phyloP scores from a whole-genome alignment of 2,329 filamentous ascomycete species.

The Coniella vitis region DNA sequence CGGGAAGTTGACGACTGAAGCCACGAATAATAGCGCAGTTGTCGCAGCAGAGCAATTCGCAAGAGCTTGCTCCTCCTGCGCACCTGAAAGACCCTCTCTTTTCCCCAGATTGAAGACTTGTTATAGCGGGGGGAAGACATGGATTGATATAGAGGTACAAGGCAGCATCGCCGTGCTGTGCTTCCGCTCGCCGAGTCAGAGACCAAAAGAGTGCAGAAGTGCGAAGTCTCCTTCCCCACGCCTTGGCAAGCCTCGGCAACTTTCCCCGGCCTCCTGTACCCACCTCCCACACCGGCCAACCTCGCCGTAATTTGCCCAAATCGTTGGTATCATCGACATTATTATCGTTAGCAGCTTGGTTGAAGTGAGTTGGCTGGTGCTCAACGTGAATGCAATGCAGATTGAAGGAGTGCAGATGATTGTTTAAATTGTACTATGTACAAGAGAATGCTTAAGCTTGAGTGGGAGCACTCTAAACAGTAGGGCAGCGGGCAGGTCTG shows the following conservation, averaged over 20 bases:
- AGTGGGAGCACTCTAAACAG: too few relatives aligned
- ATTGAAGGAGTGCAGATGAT: too few relatives aligned
- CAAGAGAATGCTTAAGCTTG: too few relatives aligned
- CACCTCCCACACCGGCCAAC: slow-evolving; percentile 5
- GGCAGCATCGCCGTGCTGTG: neutral
- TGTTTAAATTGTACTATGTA: too few relatives aligned
- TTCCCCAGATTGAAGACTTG: neutral
- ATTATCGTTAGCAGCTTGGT: neutral
- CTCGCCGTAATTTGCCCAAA: slow-evolving; percentile 12
- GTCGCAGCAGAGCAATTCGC: too few relatives aligned
- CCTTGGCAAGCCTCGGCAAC: slow-evolving; percentile 11
- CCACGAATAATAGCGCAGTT: too few relatives aligned
- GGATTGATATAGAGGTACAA: neutral
- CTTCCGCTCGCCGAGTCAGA: neutral
- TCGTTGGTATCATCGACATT: neutral
- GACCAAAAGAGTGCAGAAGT: too few relatives aligned
- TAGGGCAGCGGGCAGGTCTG: too few relatives aligned
- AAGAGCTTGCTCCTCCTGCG: too few relatives aligned
- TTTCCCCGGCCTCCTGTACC: slow-evolving; percentile 1
- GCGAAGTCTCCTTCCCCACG: neutral
- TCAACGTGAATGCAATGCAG: too few relatives aligned
- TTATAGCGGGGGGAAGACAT: neutral
- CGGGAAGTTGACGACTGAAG: too few relatives aligned
- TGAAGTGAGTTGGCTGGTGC: neutral
- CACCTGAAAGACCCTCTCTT: too few relatives aligned